Percentiles rank a stretch among this genome's conserved stretches.
phyloP scores from a whole-genome alignment of 2,329 filamentous ascomycete genomes.

The Beauveria caledonica region DNA sequence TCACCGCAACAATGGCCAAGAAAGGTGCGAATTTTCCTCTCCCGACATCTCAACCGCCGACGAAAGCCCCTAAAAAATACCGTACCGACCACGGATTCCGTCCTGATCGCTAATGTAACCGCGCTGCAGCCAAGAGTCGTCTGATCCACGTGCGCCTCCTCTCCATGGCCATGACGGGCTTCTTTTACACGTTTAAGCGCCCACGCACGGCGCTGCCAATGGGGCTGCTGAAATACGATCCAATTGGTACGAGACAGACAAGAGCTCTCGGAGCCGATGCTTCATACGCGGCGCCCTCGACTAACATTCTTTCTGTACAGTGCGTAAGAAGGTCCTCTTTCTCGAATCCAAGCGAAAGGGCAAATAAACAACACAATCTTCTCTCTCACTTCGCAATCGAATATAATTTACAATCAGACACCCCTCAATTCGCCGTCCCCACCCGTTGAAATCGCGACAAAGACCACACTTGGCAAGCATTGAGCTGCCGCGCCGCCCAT shows the following conservation, averaged over 20 bases:
- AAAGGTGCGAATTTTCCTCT: slow-evolving; percentile 20
- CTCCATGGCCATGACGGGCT: slow-evolving; percentile 98
- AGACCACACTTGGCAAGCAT: neutral
- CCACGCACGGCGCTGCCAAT: slow-evolving; percentile 74
- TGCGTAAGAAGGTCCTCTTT: slow-evolving; percentile 92
- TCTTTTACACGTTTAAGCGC: slow-evolving; percentile 85
- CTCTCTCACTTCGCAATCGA: neutral
- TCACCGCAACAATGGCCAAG: slow-evolving; percentile 26
- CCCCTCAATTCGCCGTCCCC: neutral
- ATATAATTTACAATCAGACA: neutral
- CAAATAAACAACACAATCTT: slow-evolving; percentile 32
- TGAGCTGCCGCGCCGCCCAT: neutral
- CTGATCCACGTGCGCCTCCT: slow-evolving; percentile 85
- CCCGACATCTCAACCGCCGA: neutral
- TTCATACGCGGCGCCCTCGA: neutral
- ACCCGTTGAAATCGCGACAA: neutral
- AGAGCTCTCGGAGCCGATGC: neutral
- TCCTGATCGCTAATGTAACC: neutral
- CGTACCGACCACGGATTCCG: neutral
- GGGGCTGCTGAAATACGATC: slow-evolving; percentile 98
- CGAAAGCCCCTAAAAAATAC: neutral
- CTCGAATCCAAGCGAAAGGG: slow-evolving; percentile 81
- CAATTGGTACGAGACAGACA: slow-evolving; percentile 57
- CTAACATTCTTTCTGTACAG: slow-evolving; percentile 35
- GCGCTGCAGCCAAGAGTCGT: slow-evolving; percentile 71